Evolutionary conservation across 768 basidiomycete species (phyloP), one percentile per base, ranked within the genome.

Genomic region (Leccinum broughii): DNA sequence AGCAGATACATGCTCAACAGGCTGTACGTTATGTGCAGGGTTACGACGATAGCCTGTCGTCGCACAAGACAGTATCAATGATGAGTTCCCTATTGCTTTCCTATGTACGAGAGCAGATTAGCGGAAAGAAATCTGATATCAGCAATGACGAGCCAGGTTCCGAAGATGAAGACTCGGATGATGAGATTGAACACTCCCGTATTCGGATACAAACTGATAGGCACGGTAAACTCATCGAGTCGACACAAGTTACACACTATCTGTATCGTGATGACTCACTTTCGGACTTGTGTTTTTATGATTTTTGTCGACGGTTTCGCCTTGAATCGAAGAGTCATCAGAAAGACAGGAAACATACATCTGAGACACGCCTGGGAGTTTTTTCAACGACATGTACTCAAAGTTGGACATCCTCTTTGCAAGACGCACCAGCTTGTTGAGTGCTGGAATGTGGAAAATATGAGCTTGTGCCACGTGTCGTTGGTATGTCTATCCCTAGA

Each of bases 1-100:
- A 76, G 39, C 67, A 77, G 35, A 68, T 77, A 13, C 73, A 77
- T 64, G 70, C 72, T 2, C 76, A 77, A 51, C 73, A 76, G 55
- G 71, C 74, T 28, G 72, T 59, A 1, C 41, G 70, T 3, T 77
- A 77, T 59, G 20, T 77, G 20, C 57, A 66, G 15, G 70, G 68
- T 0, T 30, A 41, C 17, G 55, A 55, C 20, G 75, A 77, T n/a
- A 44, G 14, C 7, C 17, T 44, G 17, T 44, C 41, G 17, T 44
- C 41, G 7, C 41, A 44, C 7, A 8, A 15, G 14, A 44, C 41
- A 4, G 41, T 44, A 17, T 17, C 41, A 6, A 44, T 44, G 41
- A 14, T 44, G 14, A 17, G 15, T n/a, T 13, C 14, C 17, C 17
- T 44, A 3, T 15, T 44, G 14, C 41, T 44, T 44, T 15, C 41